Evolutionary conservation across 169 alveolate species (phyloP), one percentile per base, ranked within the genome.

Genomic region (Neospora caninum): DNA sequence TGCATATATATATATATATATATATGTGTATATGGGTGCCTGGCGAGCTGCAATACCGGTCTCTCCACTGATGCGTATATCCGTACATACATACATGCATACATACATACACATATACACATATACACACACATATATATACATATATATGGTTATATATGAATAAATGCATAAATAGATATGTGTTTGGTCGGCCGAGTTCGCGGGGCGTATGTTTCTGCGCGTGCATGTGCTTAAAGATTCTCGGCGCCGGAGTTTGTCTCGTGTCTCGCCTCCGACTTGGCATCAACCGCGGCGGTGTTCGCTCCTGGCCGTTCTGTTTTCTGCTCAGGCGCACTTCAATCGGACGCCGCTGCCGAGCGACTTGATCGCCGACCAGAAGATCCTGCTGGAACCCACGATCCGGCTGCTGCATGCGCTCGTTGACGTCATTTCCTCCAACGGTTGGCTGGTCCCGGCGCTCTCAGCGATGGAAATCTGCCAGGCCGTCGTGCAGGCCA

Each of bases 401-500:
- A 95, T 98, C 87, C 97, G 98, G 88, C 95, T 99, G 84, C 94
- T 98, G 39, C 99, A 99, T 95, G 99, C 99, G 18, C 95, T 99
- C 97, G 99, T 99, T 38, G 99, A 99, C 95, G 99, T 99, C 80
- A 98, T 99, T 18, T 96, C 99, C 93, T 97, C 99, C 88, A 97
- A 98, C 96, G 99, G 99, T 73, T 98, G 99, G 98, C 98, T 99
- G 94, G 97, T 97, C 58, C 99, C 99, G 54, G 99, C 99, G 45
- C 93, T 99, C 42, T 96, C 97, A 83, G 98, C 99, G n/a, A 99
- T 99, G 99, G 99, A 98, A 88, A 96, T 99, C 38, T 97, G 99
- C 93, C 99, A 99, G 96, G 98, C 99, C 99, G 94, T 99, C 42
- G 99, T 99, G 49, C 99, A 99, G 97, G 99, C 99, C 70, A 89